Base-by-base conservation (phyloP, 495 filamentous ascomycete species). In the Neurospora tetrasperma region DNA sequence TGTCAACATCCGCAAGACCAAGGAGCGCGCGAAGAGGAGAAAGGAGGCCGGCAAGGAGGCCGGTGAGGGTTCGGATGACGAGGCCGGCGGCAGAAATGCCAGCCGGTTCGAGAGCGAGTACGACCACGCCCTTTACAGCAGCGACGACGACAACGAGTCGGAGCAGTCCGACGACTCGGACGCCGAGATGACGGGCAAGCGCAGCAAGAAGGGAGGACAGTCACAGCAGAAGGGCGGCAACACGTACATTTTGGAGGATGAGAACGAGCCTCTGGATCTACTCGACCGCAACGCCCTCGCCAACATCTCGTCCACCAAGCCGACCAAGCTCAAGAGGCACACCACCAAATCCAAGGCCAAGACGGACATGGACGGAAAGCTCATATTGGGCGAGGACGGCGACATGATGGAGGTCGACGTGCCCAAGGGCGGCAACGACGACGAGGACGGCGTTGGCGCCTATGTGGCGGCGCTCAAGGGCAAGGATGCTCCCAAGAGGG, bases 91-190 rank as follows among this genome's bases (percentile, higher is more conserved):
- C 66, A 85, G 84, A 74, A 82, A 85, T 42, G 88, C 86, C 75
- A 83, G 85, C 71, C 87, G 86, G 69, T 94, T 95, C 81, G 91
- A 92, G 82, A 94, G 90, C 83, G 96, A 96, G 79, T 98, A 94
- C 80, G 96, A 99, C 81, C 92, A 97, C 82, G 93, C 95, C 7
- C 87, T 99, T 31, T 97, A 98, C 77, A 95, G 94, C 78, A 94
- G 91, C 70, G 93, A 78, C 70, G 72, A 75, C 68, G 75, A 74
- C 54, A 66, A 92, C 69, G 82, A 82, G 44, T 85, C 84, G 42
- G 90, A 90, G 38, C 72, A 75, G 1, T 86, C 85, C 16, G 87
- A 88, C 38, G 87, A 86, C 75, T 90, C 88, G 40, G 91, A 91
- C 72, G 85, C 87, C 73, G 90, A 91, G 70, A 84, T 88, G 75